These are phyloP conservation scores for Diaporthe vexans DNA, from an alignment of 2,329 filamentous ascomycete genomes.

Conservation along the genomic window DNA sequence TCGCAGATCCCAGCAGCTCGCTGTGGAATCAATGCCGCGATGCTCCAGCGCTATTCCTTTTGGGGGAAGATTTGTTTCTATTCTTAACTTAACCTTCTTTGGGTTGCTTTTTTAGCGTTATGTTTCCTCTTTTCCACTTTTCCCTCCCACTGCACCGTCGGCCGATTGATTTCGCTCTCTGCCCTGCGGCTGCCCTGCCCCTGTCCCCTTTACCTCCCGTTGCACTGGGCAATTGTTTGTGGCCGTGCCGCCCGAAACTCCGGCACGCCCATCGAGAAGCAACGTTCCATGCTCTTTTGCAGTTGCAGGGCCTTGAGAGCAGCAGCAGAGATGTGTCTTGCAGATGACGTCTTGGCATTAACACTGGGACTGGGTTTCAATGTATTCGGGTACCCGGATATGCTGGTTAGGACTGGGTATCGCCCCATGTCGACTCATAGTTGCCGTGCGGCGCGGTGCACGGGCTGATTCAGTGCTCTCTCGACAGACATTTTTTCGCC, in stretches of 20 bases:
- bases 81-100: conserved; percentile 43
- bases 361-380: background rate
- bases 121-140: conserved; percentile 29
- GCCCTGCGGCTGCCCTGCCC: conserved; percentile 1
- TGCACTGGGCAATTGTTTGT: conserved; percentile 24
- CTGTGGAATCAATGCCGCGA: conserved; percentile 37
- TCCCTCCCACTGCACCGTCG: conserved; percentile 23
- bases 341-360: conserved; percentile 31
- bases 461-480: conserved; percentile 20
- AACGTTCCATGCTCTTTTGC: conserved; percentile 35
- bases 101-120: conserved; percentile 37
- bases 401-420: conserved; percentile 1
- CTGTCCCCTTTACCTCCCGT: conserved; percentile 23
- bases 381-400: background rate
- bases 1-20: conserved; percentile 38
- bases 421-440: conserved; percentile 8
- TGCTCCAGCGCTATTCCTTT: conserved; percentile 19
- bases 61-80: conserved; percentile 34
- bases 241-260: conserved; percentile 27
- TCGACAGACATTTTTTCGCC: conserved; percentile 17
- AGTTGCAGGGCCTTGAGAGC: conserved; percentile 11
- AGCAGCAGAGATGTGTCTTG: conserved; percentile 24
- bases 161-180: conserved; percentile 36
- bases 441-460: conserved; percentile 23
- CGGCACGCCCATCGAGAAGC: conserved; percentile 30